phyloP scores from a whole-genome alignment of 768 basidiomycete species.

The Pleurotus sapidus region DNA sequence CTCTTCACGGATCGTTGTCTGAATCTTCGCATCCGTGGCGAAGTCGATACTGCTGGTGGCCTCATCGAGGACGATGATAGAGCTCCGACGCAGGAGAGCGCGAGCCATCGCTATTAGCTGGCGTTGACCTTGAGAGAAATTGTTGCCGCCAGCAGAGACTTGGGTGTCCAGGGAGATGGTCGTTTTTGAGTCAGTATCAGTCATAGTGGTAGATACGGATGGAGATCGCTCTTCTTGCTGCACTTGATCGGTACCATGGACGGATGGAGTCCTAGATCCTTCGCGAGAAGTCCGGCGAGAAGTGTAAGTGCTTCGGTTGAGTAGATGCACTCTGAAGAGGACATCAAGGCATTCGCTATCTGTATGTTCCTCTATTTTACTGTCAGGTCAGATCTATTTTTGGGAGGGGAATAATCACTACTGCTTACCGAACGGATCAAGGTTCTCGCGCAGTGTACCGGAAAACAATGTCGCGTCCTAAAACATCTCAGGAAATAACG shows the following conservation, averaged over 20 bases:
- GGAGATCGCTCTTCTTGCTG: slow-evolving; percentile 38
- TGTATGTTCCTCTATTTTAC: slow-evolving; percentile 58
- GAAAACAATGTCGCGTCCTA: slow-evolving; percentile 77
- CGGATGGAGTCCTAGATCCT: slow-evolving; percentile 40
- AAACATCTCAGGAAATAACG: background rate
- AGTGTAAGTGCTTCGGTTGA: slow-evolving; percentile 43
- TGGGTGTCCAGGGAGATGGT: slow-evolving; percentile 69
- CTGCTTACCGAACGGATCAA: slow-evolving; percentile 65
- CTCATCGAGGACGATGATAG: slow-evolving; percentile 78
- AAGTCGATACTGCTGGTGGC: slow-evolving; percentile 88
- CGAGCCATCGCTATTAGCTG: slow-evolving; percentile 88
- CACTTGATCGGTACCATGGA: slow-evolving; percentile 20
- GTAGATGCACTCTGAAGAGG: slow-evolving; percentile 77
- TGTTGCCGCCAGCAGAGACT: slow-evolving; percentile 82
- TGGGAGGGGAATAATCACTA: background rate
- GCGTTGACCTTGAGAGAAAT: slow-evolving; percentile 91
- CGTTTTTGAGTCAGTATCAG: slow-evolving; percentile 55
- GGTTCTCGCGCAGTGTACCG: slow-evolving; percentile 71
- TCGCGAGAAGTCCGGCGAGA: slow-evolving; percentile 51
- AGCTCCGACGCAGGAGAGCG: slow-evolving; percentile 67
- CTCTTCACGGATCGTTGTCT: slow-evolving; percentile 82
- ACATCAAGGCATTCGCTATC: slow-evolving; percentile 82
- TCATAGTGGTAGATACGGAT: slow-evolving; percentile 39
- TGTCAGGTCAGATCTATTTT: background rate
- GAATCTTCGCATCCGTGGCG: slow-evolving; percentile 87